These are phyloP conservation scores for Collybia nuda DNA, from an alignment of 768 basidiomycete species.

Conservation along the genomic window DNA sequence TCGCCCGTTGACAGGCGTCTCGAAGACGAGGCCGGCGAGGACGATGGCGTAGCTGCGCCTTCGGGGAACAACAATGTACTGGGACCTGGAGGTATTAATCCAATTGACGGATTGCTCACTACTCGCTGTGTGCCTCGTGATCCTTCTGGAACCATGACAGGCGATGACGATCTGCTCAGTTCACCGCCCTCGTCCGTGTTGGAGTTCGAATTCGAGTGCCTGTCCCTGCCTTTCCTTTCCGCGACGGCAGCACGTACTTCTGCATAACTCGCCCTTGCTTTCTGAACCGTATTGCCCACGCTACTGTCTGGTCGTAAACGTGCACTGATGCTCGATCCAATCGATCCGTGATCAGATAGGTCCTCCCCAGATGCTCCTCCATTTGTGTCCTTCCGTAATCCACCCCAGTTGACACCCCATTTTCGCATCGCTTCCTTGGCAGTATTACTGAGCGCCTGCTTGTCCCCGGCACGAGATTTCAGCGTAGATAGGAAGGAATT, in stretches of 20 bases:
- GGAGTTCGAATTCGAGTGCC: conserved; percentile 13
- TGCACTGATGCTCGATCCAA: conserved; percentile 34
- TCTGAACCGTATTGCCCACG: conserved; percentile 28
- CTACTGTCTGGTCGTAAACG: conserved; percentile 29
- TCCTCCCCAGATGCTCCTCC: conserved; percentile 34
- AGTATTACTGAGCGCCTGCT: conserved; percentile 80
- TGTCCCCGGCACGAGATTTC: conserved; percentile 77
- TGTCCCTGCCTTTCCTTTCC: conserved; percentile 56
- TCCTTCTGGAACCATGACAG: conserved; percentile 18
- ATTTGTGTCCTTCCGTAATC: conserved; percentile 53
- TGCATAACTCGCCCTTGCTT: conserved; percentile 60
- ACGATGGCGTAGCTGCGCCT: conserved; percentile 14
- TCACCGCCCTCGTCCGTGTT: conserved; percentile 17
- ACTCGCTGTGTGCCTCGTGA: conserved; percentile 9
- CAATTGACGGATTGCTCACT: conserved; percentile 16
- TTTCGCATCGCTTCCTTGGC: conserved; percentile 91
- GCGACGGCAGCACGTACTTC: conserved; percentile 78
- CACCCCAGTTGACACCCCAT: conserved; percentile 85
- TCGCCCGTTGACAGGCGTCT: conserved; percentile 11
- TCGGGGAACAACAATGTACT: conserved; percentile 15
- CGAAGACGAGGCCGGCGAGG: conserved; percentile 23
- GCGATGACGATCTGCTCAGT: conserved; percentile 17
- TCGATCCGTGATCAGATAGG: conserved; percentile 37
- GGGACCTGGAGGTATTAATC: conserved; percentile 6
- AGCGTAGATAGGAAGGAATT: conserved; percentile 76